Percentiles rank a stretch among this genome's conserved stretches.
phyloP scores from a whole-genome alignment of 768 basidiomycete species.

The Leucosporidium scottii region DNA sequence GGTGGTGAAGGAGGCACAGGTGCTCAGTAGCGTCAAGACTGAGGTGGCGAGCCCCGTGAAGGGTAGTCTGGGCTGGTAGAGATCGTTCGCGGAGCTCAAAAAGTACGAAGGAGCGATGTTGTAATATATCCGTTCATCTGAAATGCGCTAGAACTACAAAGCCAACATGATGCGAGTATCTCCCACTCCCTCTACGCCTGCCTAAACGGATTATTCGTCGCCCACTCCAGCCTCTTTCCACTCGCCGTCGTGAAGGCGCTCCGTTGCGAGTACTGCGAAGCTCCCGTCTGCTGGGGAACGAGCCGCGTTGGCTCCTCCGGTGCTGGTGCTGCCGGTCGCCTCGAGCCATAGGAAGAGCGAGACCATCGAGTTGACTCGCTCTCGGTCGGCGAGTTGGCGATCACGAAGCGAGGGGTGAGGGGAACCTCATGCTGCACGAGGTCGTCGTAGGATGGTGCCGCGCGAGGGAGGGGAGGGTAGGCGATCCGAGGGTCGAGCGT shows the following conservation, averaged over 20 bases:
- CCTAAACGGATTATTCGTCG: background rate
- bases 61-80: no score
- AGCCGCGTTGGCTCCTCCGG: background rate
- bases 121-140: no score
- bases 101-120: no score
- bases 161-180: no score
- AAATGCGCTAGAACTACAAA: no score
- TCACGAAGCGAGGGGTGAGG: constrained; percentile 2
- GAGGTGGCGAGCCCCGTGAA: no score
- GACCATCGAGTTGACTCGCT: background rate
- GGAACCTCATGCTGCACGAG: background rate
- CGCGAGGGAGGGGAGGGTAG: constrained; percentile 19
- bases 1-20: no score
- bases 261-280: background rate
- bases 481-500: constrained; percentile 18
- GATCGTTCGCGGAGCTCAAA: no score
- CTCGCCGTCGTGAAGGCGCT: background rate
- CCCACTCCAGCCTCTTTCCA: background rate
- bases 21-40: no score
- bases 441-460: background rate
- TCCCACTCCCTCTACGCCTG: background rate
- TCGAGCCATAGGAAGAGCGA: background rate
- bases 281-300: background rate
- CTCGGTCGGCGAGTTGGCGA: background rate
- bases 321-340: background rate